These are phyloP conservation scores for Tuber calosporum DNA, from an alignment of 495 filamentous ascomycete genomes.

Conservation along the genomic window DNA sequence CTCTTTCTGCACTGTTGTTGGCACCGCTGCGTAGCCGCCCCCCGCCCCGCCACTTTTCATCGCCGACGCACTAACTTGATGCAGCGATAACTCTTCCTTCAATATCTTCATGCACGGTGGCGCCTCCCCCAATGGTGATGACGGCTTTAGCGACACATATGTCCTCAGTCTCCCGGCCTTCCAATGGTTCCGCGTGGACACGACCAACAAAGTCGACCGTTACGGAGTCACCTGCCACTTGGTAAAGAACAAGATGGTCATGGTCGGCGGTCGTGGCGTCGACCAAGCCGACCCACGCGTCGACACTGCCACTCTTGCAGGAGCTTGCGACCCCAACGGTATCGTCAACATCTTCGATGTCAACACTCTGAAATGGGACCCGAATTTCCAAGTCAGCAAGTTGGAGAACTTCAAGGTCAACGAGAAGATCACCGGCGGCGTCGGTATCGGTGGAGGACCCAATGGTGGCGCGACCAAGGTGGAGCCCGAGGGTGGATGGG, in stretches of 20 bases:
- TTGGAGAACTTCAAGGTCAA: slow-evolving; percentile 9
- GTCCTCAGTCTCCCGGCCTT: slow-evolving; percentile 23
- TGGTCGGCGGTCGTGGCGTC: slow-evolving; percentile 12
- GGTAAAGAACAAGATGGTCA: slow-evolving; percentile 19
- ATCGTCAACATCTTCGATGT: slow-evolving; percentile 25
- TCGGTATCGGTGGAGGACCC: slow-evolving; percentile 7
- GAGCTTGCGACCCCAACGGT: slow-evolving; percentile 12
- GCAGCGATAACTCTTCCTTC: slow-evolving; percentile 24
- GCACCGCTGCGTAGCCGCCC: slow-evolving; percentile 3
- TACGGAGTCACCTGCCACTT: slow-evolving; percentile 21
- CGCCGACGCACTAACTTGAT: background rate
- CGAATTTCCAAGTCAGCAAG: slow-evolving; percentile 3
- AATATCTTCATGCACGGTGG: slow-evolving; percentile 31
- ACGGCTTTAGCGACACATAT: slow-evolving; percentile 20
- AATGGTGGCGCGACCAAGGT: slow-evolving; percentile 1
- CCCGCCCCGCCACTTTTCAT: background rate
- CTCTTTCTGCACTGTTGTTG: slow-evolving; percentile 18
- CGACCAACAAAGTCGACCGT: background rate
- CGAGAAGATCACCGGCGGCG: background rate
- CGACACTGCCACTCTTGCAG: background rate
- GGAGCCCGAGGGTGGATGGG: slow-evolving; percentile 16
- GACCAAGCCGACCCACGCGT: slow-evolving; percentile 7
- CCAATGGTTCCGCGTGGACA: slow-evolving; percentile 15
- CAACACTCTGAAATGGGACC: slow-evolving; percentile 23
- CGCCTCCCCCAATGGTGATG: no score